Conservation (phyloP, 768 basidiomycete species). For the Psilocybe sp. region DNA sequence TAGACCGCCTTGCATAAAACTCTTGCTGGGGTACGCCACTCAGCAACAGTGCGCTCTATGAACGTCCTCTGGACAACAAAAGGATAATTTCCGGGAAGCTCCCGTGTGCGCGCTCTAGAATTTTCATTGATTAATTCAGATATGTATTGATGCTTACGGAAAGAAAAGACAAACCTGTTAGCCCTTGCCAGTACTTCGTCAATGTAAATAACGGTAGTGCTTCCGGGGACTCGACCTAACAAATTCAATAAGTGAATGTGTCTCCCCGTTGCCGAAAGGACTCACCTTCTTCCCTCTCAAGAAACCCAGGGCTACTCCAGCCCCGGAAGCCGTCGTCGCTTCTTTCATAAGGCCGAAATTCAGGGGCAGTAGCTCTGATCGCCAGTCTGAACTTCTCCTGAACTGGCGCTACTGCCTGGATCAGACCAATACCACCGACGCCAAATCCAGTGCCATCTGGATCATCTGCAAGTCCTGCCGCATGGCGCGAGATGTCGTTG, state of each 20-base stretch:
- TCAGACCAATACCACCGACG: constrained; percentile 37
- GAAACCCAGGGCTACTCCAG: constrained; percentile 17
- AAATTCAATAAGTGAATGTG: constrained; percentile 5
- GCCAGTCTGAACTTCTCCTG: constrained; percentile 44
- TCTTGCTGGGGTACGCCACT: constrained; percentile 51
- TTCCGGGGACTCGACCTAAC: neutral
- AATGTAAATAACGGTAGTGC: constrained; percentile 37
- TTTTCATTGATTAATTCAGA: neutral
- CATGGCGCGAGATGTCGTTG: constrained; percentile 36
- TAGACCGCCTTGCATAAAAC: constrained; percentile 42
- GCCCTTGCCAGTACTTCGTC: constrained; percentile 52
- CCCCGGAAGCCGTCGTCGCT: constrained; percentile 9
- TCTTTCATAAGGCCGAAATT: constrained; percentile 50
- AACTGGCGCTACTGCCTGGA: constrained; percentile 52
- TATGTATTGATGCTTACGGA: neutral
- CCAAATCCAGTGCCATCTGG: constrained; percentile 7
- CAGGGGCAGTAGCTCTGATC: constrained; percentile 53
- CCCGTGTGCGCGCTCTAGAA: constrained; percentile 63
- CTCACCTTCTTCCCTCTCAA: constrained; percentile 16
- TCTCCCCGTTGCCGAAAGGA: constrained; percentile 7
- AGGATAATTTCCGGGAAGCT: constrained; percentile 66
- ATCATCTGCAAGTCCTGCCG: constrained; percentile 51
- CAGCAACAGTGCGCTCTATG: constrained; percentile 39
- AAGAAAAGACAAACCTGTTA: constrained; percentile 34
- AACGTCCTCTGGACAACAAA: constrained; percentile 55